Base-by-base conservation (phyloP, 495 filamentous ascomycete species). In the Parathielavia hyrcaniae region DNA sequence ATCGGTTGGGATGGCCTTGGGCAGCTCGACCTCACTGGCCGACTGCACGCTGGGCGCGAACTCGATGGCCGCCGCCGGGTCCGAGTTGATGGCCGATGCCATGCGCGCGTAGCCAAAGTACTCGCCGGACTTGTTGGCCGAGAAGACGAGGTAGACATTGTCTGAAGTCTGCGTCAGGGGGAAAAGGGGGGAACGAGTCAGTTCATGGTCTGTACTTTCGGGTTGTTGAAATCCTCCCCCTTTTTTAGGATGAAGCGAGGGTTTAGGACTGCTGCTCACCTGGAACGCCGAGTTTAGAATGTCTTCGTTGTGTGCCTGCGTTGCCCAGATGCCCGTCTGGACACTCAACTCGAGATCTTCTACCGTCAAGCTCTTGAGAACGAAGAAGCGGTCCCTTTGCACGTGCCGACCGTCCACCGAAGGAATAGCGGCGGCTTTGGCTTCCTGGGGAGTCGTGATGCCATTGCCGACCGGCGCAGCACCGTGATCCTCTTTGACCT, bases 31-130 rank as follows among this genome's bases (percentile, higher is more conserved):
- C 46, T 86, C 79, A 55, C 81, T 81, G 9, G 81, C 74, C 26
- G 80, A 71, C 53, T 81, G 81, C 5, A 76, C 76, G 59, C 80
- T 78, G 3, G 81, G 78, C 0, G 82, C 76, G 67, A 84, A 86
- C 62, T 86, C 78, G 50, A 89, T 82, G 0, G 84, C 78, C 3
- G 86, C 81, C 2, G 80, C 79, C 30, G 85, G 81, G 63, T 92
- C 85, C 53, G 91, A 83, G 63, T 81, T 82, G 69, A 97, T 96
- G 9, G 82, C 78, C 49, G 93, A 97, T 17, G 78, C 77, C 93
- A 97, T 98, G 41, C 89, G 83, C 14, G 91, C 93, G 61, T 95
- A 96, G 23, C 93, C 93, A 70, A 93, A 97, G 64, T 97, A 98
- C 71, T 97, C 93, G 19, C 93, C 93, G 0, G 93, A 97, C 65